phyloP scores from a whole-genome alignment of 2,329 filamentous ascomycete species.

The Cordyceps fumosorosea region DNA sequence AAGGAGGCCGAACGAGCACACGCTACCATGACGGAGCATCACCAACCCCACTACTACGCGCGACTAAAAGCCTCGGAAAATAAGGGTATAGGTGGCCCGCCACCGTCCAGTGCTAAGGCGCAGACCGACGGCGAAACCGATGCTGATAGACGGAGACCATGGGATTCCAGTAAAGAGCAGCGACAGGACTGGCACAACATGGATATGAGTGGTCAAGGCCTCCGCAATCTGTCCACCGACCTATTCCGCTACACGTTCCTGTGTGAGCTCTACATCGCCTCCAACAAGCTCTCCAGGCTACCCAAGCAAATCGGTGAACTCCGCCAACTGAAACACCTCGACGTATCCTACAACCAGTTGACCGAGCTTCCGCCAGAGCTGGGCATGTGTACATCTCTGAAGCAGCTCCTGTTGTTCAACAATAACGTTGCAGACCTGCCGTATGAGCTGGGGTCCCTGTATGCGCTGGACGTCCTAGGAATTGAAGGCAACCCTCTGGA shows the following conservation, averaged over 20 bases:
- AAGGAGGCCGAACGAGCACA: constrained; percentile 69
- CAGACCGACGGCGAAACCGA: constrained; percentile 48
- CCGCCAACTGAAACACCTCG: constrained; percentile 73
- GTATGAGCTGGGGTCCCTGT: constrained; percentile 80
- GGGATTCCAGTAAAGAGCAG: constrained; percentile 59
- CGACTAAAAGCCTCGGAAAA: constrained; percentile 64
- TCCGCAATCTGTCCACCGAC: constrained; percentile 71
- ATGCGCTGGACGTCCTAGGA: constrained; percentile 80
- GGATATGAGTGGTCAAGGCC: constrained; percentile 91
- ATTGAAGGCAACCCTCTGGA: constrained; percentile 88
- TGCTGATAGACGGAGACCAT: constrained; percentile 52
- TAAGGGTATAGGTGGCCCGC: constrained; percentile 54
- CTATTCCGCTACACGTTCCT: constrained; percentile 87
- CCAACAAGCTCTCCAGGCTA: constrained; percentile 80
- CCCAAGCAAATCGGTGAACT: constrained; percentile 76
- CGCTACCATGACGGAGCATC: constrained; percentile 62
- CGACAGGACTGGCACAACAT: constrained; percentile 87
- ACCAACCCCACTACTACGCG: constrained; percentile 65
- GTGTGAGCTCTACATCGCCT: constrained; percentile 85
- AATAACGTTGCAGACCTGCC: constrained; percentile 81
- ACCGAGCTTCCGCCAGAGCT: constrained; percentile 79
- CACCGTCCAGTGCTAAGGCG: constrained; percentile 41
- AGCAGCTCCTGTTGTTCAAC: constrained; percentile 80
- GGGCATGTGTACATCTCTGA: constrained; percentile 92
- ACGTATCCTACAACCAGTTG: constrained; percentile 84